Evolutionary conservation across 2,329 filamentous ascomycete species (phyloP).

Genomic region (Alternaria consortialis): DNA sequence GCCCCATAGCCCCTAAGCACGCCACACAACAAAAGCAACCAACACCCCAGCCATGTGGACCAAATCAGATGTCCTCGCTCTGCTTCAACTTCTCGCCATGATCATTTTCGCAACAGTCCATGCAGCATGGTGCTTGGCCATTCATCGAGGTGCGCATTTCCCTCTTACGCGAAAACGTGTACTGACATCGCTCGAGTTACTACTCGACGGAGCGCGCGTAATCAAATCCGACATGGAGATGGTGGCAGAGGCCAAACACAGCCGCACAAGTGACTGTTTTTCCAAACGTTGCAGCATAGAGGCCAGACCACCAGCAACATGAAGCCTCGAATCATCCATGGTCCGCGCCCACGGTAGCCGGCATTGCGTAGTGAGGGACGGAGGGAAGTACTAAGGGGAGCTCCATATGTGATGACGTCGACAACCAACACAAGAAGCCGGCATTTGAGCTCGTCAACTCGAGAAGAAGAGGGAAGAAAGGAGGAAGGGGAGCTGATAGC

Average conservation of each 20-base stretch:
- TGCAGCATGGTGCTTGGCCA: neutral
- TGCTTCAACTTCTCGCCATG: neutral
- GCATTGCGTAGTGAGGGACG: too few species aligned
- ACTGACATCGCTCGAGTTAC: neutral
- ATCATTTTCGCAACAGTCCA: neutral
- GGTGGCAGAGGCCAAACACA: neutral
- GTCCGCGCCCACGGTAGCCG: too few species aligned
- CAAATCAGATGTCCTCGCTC: neutral
- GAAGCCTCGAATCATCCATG: too few species aligned
- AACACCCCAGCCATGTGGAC: neutral
- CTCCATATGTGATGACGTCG: too few species aligned
- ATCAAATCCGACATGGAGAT: too few species aligned
- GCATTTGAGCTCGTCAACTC: too few species aligned
- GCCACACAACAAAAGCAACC: neutral
- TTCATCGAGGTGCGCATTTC: neutral
- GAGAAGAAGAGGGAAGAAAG: too few species aligned
- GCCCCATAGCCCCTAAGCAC: neutral
- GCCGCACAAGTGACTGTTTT: neutral
- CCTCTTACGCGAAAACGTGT: neutral
- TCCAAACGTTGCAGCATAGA: too few species aligned
- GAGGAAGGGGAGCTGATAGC: too few species aligned
- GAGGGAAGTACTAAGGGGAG: too few species aligned
- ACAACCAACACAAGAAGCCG: too few species aligned
- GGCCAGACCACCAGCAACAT: too few species aligned
- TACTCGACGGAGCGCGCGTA: neutral